A percentile compares a stretch with the other conserved stretches of the same genome.
phyloP scores from a whole-genome alignment of 495 filamentous ascomycete genomes.

The Penicillium herquei region DNA sequence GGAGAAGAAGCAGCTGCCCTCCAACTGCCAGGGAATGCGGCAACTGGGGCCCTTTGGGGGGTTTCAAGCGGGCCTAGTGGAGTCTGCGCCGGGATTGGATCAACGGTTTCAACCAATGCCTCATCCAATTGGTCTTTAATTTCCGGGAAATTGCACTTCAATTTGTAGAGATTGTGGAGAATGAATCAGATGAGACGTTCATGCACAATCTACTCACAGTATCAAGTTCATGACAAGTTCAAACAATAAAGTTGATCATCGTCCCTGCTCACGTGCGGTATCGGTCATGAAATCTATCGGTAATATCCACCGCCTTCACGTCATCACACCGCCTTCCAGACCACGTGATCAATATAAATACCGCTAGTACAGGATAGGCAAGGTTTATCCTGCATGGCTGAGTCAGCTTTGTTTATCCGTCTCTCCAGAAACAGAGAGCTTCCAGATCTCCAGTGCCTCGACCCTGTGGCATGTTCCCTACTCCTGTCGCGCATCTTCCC shows the following conservation, averaged over 20 bases:
- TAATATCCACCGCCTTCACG: neutral
- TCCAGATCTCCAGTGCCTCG: constrained; percentile 7
- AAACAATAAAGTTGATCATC: neutral
- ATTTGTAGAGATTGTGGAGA: too few relatives aligned
- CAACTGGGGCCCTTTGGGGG: constrained; percentile 24
- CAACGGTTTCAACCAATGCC: constrained; percentile 1
- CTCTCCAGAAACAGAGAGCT: constrained; percentile 37
- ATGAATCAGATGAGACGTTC: too few relatives aligned
- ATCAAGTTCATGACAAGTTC: neutral
- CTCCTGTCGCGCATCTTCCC: neutral
- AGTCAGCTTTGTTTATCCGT: constrained; percentile 46
- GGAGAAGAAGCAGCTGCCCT: constrained; percentile 16
- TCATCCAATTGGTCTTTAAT: neutral
- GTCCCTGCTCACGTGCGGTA: constrained; percentile 13
- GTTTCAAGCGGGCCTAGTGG: constrained; percentile 31
- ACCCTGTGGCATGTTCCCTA: constrained; percentile 9
- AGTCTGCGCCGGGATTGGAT: constrained; percentile 18
- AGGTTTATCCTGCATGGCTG: constrained; percentile 10
- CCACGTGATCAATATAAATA: neutral
- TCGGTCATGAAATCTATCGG: neutral
- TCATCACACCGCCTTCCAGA: too few relatives aligned
- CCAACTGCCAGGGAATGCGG: constrained; percentile 26
- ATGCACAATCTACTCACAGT: neutral
- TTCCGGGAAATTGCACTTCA: neutral
- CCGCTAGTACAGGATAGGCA: constrained; percentile 18